A percentile compares a stretch with the other conserved stretches of the same genome.
phyloP scores from a whole-genome alignment of 495 filamentous ascomycete genomes.

The Durotheca rogersii region DNA sequence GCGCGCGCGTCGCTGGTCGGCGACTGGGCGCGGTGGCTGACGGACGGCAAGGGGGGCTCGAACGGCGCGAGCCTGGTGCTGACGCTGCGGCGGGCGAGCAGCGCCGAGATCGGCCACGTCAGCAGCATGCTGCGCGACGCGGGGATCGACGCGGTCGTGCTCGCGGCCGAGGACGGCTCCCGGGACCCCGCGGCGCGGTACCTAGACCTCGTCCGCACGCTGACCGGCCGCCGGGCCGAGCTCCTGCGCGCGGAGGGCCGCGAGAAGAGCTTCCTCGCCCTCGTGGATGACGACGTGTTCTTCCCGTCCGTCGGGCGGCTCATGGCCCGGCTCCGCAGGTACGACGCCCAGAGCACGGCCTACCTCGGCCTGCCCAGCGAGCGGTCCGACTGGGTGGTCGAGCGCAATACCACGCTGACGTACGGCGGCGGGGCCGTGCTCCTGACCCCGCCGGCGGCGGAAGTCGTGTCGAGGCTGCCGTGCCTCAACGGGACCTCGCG shows the following conservation, averaged over 20 bases:
- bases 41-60: slow-evolving; percentile 21
- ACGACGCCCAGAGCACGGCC: slow-evolving; percentile 48
- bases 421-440: slow-evolving; percentile 64
- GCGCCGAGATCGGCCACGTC: slow-evolving; percentile 33
- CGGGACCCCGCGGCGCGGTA: slow-evolving; percentile 39
- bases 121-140: slow-evolving; percentile 9
- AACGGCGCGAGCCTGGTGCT: slow-evolving; percentile 50
- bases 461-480: slow-evolving; percentile 37
- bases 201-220: slow-evolving; percentile 33
- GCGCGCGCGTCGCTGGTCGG: slow-evolving; percentile 36
- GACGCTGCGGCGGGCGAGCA: slow-evolving; percentile 49
- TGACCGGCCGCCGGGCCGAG: slow-evolving; percentile 29
- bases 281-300: slow-evolving; percentile 51
- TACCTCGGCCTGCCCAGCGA: slow-evolving; percentile 62
- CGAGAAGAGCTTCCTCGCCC: slow-evolving; percentile 32
- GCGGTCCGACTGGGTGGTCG: slow-evolving; percentile 40
- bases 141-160: slow-evolving; percentile 38
- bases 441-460: slow-evolving; percentile 52
- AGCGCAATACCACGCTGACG: slow-evolving; percentile 49
- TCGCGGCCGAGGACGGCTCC: slow-evolving; percentile 20
- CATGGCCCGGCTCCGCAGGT: slow-evolving; percentile 46
- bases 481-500: slow-evolving; percentile 31
- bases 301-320: slow-evolving; percentile 56
- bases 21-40: slow-evolving; percentile 42
- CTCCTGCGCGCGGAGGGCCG: slow-evolving; percentile 6